Conservation (phyloP, 1,139 yeast genomes). For the Pneumocystis sp. region DNA sequence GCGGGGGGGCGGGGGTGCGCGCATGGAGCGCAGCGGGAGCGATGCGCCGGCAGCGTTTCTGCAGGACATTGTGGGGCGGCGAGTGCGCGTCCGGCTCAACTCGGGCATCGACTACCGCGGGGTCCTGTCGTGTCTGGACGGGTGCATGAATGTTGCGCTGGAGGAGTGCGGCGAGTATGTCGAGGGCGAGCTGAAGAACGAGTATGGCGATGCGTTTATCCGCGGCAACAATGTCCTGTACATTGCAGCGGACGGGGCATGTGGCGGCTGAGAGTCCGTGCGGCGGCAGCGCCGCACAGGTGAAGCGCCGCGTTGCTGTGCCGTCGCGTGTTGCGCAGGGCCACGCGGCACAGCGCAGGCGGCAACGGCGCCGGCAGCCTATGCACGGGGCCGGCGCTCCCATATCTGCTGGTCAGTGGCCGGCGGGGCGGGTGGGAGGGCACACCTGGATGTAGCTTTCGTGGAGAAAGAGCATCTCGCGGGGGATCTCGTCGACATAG, state of each 20-base stretch:
- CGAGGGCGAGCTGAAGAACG: constrained; percentile 40
- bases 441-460: constrained; percentile 44
- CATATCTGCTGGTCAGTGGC: background rate
- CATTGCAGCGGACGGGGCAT: background rate
- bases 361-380: too few species aligned
- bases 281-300: too few species aligned
- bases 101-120: constrained; percentile 69
- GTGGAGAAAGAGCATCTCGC: constrained; percentile 45
- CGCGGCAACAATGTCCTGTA: constrained; percentile 64
- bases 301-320: too few species aligned
- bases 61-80: constrained; percentile 60
- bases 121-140: constrained; percentile 82
- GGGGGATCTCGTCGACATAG: constrained; percentile 33
- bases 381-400: background rate
- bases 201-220: constrained; percentile 76
- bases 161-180: constrained; percentile 59
- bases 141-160: constrained; percentile 88
- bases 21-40: too few species aligned
- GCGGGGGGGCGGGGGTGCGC: too few species aligned
- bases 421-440: too few species aligned
- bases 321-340: too few species aligned
- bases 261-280: too few species aligned
- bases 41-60: constrained; percentile 52
- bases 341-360: too few species aligned
- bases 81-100: constrained; percentile 68